Conservation (phyloP, 2,329 filamentous ascomycete species). For the Amauroascus niger region DNA sequence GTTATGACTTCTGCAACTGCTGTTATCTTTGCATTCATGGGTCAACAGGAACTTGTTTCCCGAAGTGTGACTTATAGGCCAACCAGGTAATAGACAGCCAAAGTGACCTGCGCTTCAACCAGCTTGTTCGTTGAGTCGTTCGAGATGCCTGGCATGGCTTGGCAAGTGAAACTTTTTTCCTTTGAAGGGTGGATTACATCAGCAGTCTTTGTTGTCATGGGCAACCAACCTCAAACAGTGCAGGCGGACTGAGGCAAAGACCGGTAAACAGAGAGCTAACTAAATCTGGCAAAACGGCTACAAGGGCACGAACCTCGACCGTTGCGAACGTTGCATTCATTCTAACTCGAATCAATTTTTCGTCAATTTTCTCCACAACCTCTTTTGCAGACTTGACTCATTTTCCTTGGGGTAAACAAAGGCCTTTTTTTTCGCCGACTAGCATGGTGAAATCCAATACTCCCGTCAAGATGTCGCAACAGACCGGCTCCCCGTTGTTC, state of each 20-base stretch:
- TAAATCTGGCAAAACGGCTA: not conserved
- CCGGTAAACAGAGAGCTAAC: not conserved
- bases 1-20: too few species aligned
- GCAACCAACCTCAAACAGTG: not conserved
- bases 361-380: not conserved
- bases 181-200: too few species aligned
- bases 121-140: too few species aligned
- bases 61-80: too few species aligned
- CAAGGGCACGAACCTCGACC: not conserved
- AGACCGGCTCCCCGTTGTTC: slow-evolving; percentile 31
- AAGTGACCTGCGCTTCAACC: too few species aligned
- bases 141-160: too few species aligned
- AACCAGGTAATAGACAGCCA: too few species aligned
- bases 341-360: not conserved
- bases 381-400: too few species aligned
- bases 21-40: not conserved
- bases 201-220: slow-evolving; percentile 1
- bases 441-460: not conserved
- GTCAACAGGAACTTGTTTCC: too few species aligned
- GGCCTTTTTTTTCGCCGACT: not conserved
- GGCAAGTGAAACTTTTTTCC: too few species aligned
- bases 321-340: not conserved
- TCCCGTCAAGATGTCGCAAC: slow-evolving; percentile 18
- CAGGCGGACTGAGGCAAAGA: not conserved
- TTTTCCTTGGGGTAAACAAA: too few species aligned